Evolutionary conservation across 352 stramenopile species (phyloP).

Genomic region (Pythium dissimile): DNA sequence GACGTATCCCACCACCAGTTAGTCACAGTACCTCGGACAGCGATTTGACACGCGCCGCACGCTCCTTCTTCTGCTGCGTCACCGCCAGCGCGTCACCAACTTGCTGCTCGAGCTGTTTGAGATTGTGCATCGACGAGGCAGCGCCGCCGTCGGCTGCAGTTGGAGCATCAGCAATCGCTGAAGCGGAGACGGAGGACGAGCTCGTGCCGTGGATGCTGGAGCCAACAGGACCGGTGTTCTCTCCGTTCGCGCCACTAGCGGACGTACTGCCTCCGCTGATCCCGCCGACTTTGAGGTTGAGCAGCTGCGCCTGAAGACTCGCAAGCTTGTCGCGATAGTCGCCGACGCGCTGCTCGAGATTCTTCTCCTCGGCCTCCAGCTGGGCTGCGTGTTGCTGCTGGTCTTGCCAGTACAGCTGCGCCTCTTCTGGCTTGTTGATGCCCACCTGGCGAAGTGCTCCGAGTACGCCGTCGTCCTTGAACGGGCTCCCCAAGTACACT

Average conservation of each 20-base stretch:
- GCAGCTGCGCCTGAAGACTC: slow-evolving; percentile 50
- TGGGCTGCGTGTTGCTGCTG: slow-evolving; percentile 70
- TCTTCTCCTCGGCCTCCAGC: slow-evolving; percentile 58
- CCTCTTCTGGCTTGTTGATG: slow-evolving; percentile 75
- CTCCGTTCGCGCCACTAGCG: too few relatives aligned
- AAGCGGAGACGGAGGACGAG: background rate
- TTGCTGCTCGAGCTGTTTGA: slow-evolving; percentile 70
- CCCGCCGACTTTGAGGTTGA: slow-evolving; percentile 69
- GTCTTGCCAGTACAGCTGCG: slow-evolving; percentile 74
- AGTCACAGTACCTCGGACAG: slow-evolving; percentile 67
- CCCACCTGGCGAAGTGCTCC: slow-evolving; percentile 69
- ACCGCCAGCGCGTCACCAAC: slow-evolving; percentile 38
- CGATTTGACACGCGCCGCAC: slow-evolving; percentile 42
- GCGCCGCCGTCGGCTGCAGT: background rate
- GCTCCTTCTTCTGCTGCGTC: slow-evolving; percentile 74
- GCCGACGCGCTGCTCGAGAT: slow-evolving; percentile 52
- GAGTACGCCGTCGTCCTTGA: slow-evolving; percentile 71
- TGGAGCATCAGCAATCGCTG: background rate
- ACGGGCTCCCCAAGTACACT: slow-evolving; percentile 65
- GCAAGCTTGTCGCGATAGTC: slow-evolving; percentile 62
- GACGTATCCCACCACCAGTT: too few relatives aligned
- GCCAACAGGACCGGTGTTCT: too few relatives aligned
- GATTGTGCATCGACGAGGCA: slow-evolving; percentile 28
- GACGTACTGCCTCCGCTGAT: background rate
- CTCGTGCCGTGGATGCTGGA: too few relatives aligned